Evolutionary conservation across 371 early-diverging fungal species (phyloP).

Genomic region (Mucor velutinosus): DNA sequence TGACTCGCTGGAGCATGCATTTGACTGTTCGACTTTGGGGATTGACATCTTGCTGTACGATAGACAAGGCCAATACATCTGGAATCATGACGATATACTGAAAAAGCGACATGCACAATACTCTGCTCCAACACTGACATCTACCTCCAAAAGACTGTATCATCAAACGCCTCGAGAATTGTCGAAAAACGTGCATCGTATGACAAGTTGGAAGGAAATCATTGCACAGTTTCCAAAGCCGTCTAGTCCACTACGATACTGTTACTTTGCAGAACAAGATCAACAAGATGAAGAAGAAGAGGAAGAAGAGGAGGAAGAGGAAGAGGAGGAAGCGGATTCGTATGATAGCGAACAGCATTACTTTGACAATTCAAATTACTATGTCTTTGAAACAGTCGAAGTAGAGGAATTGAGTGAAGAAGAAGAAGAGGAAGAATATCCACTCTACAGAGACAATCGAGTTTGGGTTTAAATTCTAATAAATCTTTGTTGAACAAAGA

Average conservation of each 20-base stretch:
- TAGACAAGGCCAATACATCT: slow-evolving; percentile 40
- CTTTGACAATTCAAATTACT: background rate
- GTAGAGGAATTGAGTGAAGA: slow-evolving; percentile 30
- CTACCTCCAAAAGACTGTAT: slow-evolving; percentile 19
- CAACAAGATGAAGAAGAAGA: slow-evolving; percentile 25
- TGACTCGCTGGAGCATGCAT: slow-evolving; percentile 49
- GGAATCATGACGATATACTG: slow-evolving; percentile 37
- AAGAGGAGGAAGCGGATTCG: slow-evolving; percentile 1
- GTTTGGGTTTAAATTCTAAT: slow-evolving; percentile 23
- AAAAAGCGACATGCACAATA: background rate
- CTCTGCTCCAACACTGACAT: slow-evolving; percentile 12
- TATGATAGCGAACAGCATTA: background rate
- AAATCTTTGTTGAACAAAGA: slow-evolving; percentile 4
- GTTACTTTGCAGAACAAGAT: slow-evolving; percentile 30
- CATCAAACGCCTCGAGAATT: slow-evolving; percentile 17
- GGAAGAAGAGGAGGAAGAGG: slow-evolving; percentile 7
- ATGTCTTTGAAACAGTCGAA: slow-evolving; percentile 29
- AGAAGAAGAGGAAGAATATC: slow-evolving; percentile 14
- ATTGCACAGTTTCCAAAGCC: slow-evolving; percentile 53
- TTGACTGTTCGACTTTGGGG: slow-evolving; percentile 45
- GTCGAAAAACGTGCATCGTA: slow-evolving; percentile 47
- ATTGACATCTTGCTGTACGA: slow-evolving; percentile 51
- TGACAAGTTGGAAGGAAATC: slow-evolving; percentile 52
- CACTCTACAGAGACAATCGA: slow-evolving; percentile 17
- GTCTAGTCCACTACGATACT: slow-evolving; percentile 46